These are phyloP conservation scores for Diaporthe ampelina DNA, from an alignment of 2,329 filamentous ascomycete genomes.

Conservation along the genomic window DNA sequence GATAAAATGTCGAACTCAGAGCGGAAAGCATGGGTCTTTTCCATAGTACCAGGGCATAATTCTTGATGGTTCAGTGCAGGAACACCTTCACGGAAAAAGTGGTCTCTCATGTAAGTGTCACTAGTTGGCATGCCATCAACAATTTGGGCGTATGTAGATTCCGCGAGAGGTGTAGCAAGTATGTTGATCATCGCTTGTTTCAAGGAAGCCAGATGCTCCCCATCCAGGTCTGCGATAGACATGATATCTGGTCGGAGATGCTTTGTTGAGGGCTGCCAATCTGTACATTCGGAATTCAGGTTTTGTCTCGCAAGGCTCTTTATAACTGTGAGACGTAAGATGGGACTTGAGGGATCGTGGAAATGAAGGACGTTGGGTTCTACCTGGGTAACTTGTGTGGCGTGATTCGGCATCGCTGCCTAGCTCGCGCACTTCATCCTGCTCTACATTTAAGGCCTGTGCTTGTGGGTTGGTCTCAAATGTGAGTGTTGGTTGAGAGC, in stretches of 20 bases:
- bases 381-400: not conserved
- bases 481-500: too few species aligned
- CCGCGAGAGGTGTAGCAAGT: not conserved
- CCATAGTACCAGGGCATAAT: conserved; percentile 37
- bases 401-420: not conserved
- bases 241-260: not conserved
- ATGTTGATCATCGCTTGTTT: conserved; percentile 11
- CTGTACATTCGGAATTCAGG: not conserved
- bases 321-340: not conserved
- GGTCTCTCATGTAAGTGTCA: not conserved
- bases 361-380: not conserved
- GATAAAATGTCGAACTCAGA: conserved; percentile 29
- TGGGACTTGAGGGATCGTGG: not conserved
- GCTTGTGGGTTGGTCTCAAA: too few species aligned
- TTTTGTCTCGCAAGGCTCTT: not conserved
- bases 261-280: not conserved
- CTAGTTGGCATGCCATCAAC: conserved; percentile 21
- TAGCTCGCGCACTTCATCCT: too few species aligned
- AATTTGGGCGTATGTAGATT: conserved; percentile 33
- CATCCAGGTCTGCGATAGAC: conserved; percentile 2
- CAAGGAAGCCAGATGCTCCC: not conserved
- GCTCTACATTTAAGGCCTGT: too few species aligned
- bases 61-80: conserved; percentile 20
- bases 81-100: not conserved
- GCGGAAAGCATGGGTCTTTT: conserved; percentile 31